Percentiles rank a stretch among this genome's conserved stretches.
phyloP scores from a whole-genome alignment of 2,329 filamentous ascomycete genomes.

The Aspergillus calidoustus region DNA sequence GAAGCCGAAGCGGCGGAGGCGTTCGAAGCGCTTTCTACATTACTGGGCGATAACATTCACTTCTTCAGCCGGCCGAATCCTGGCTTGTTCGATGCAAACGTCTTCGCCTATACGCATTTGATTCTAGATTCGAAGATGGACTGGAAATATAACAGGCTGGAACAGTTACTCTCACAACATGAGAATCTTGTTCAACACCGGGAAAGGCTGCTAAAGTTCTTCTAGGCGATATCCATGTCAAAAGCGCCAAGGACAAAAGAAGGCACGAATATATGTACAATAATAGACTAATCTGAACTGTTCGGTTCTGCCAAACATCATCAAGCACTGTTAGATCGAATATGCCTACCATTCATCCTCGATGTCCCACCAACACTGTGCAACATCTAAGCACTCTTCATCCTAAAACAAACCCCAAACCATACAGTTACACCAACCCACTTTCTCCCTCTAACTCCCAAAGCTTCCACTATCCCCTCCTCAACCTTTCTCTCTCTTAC shows the following conservation, averaged over 20 bases:
- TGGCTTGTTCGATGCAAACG: slow-evolving; percentile 79
- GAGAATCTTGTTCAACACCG: slow-evolving; percentile 69
- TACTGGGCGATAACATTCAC: slow-evolving; percentile 63
- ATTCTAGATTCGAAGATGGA: slow-evolving; percentile 67
- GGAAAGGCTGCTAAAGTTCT: slow-evolving; percentile 62
- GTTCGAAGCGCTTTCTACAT: slow-evolving; percentile 63
- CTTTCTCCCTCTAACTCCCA: slow-evolving; percentile 66
- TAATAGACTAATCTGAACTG: slow-evolving; percentile 10
- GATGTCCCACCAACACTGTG: background rate
- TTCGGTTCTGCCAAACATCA: background rate
- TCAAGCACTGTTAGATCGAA: background rate
- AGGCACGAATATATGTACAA: slow-evolving; percentile 20
- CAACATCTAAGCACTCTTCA: slow-evolving; percentile 20
- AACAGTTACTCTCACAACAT: slow-evolving; percentile 59
- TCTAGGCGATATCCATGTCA: slow-evolving; percentile 29
- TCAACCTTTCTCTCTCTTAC: slow-evolving; percentile 53
- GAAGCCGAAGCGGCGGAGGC: slow-evolving; percentile 66
- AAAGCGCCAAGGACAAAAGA: background rate
- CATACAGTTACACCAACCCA: slow-evolving; percentile 64
- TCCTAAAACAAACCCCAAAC: slow-evolving; percentile 57
- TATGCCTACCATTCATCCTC: background rate
- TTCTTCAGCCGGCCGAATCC: slow-evolving; percentile 66
- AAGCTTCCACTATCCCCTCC: slow-evolving; percentile 59
- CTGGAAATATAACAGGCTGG: slow-evolving; percentile 69
- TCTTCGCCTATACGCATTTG: slow-evolving; percentile 89